Evolutionary conservation across 1,284 basidiomycete species (phyloP), one percentile per base, ranked within the genome.

Genomic region (Pseudozyma thailandica): DNA sequence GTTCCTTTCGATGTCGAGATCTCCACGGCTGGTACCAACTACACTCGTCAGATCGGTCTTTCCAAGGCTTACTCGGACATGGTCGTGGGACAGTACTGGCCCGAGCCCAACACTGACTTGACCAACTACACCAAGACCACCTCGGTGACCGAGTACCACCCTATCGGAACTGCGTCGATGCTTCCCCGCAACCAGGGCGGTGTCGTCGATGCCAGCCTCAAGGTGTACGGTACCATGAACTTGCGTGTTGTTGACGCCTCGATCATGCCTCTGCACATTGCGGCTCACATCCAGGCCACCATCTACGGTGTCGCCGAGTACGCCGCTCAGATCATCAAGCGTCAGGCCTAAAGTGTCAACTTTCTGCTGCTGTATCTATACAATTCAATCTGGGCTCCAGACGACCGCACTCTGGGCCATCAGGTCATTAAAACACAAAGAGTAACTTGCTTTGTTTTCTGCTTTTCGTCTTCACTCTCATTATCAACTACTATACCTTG

Each of bases 161-260:
- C 89, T 2, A 85, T 86, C 26, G 87, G 87, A 61, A 87, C 89
- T 20, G 88, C 86, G 69, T 85, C 88, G 4, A 90, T 90, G 89
- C 84, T 90, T 38, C 89, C 89, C 4, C 83, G 85, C 66, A 83
- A 84, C 31, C 80, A 85, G 58, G 90, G 89, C 44, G 90, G 89
- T 70, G 89, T 90, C 44, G 89, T 91, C 43, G 88, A 88, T 80
- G 83, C 87, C 20, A 84, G 87, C 53, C 83, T 91, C 37, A 84
- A 85, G 73, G 89, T 90, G 9, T 89, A 90, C 81, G 89, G 89
- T 30, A 85, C 87, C 5, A 77, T 86, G 79, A 90, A 90, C 84
- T 85, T 92, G 72, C 80, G 84, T 39, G 82, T 85, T 15, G 77
- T 84, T 41, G 85, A 85, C 54, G 80, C 84, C 18, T 76, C 73